Base-by-base conservation (phyloP, 2,329 filamentous ascomycete genomes). In the Helotiales sp. region DNA sequence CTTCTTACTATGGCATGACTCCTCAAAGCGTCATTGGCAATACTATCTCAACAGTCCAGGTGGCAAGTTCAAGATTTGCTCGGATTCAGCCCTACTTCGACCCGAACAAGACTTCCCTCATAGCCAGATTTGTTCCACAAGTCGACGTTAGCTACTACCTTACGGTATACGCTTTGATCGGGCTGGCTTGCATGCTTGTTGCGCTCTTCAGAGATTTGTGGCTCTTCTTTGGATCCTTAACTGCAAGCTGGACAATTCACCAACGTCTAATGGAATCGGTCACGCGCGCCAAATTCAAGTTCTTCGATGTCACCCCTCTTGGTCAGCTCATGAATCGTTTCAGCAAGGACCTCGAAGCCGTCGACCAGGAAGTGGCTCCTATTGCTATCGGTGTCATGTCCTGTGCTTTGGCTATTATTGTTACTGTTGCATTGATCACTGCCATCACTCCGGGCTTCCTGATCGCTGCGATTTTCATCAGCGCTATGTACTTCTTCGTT, bases 321-420 rank as follows among this genome's bases (percentile, higher is more conserved):
- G 95, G 95, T 12, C 93, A 97, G 74, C 81, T 99, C 68, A 98
- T 98, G 88, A 99, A 99, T 74, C 86, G 95, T 19, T 99, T 99
- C 76, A 98, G 93, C 72, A 98, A 98, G 74, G 95, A 99, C 72
- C 84, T 99, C 13, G 93, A 99, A 72, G 87, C 92, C 10, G 82
- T 99, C 19, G 95, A 99, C 66, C 95, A 99, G 72, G 95, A 99
- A 73, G 90, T 99, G 57, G 93, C 95, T 0, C 91, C 93, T 2
- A 87, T 96, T 38, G 93, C 95, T 22, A 93, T 98, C 65, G 84
- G 85, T 54, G 82, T 88, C 52, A 83, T 88, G 74, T 81, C 79
- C n/a, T 88, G 83, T 66, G 81, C 77, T 1, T 75, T 88, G 59
- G 83, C 79, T 30, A 82, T 98, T 44, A 70, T 95, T 34, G 93